These are phyloP conservation scores for Prunus mira DNA, from an alignment of 306 rosid genomes.

Conservation along the genomic window DNA sequence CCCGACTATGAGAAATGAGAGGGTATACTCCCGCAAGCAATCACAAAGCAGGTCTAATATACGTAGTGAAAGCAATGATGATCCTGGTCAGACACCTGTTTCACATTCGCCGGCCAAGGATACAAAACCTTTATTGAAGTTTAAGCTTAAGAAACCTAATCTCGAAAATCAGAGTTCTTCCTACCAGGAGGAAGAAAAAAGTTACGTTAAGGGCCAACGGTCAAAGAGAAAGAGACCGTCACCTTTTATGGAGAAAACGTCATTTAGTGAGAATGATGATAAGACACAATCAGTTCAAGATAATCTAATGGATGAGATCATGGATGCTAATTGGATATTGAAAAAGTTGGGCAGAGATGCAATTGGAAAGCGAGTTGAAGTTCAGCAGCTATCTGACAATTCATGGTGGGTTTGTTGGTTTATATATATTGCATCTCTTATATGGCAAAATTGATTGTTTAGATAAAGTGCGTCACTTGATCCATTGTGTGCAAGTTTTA, in stretches of 20 bases:
- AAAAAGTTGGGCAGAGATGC: conserved; percentile 95
- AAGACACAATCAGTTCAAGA: conserved; percentile 47
- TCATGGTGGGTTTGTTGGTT: conserved; percentile 64
- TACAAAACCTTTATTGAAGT: conserved; percentile 65
- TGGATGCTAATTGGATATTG: conserved; percentile 97
- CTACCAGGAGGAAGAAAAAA: conserved; percentile 72
- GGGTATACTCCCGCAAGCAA: conserved; percentile 44
- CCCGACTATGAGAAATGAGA: conserved; percentile 42
- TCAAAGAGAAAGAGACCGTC: conserved; percentile 94
- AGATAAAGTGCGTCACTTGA: no score
- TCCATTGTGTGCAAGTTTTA: conserved; percentile 3
- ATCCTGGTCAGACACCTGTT: conserved; percentile 37
- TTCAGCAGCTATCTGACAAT: conserved; percentile 76
- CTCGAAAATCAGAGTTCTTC: conserved; percentile 61
- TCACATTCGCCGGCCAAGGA: conserved; percentile 70
- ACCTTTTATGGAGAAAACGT: conserved; percentile 56
- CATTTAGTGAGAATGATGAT: conserved; percentile 47
- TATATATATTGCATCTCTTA: neutral
- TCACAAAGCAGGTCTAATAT: conserved; percentile 54
- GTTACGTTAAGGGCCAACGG: conserved; percentile 82
- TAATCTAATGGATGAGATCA: conserved; percentile 67
- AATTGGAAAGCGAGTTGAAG: conserved; percentile 95
- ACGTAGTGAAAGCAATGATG: conserved; percentile 41
- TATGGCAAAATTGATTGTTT: neutral
- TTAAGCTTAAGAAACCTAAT: conserved; percentile 78